Percentiles rank a stretch among this genome's conserved stretches.
Conservation (phyloP, 2,329 filamentous ascomycete genomes). For the Raffaelea arxii region DNA sequence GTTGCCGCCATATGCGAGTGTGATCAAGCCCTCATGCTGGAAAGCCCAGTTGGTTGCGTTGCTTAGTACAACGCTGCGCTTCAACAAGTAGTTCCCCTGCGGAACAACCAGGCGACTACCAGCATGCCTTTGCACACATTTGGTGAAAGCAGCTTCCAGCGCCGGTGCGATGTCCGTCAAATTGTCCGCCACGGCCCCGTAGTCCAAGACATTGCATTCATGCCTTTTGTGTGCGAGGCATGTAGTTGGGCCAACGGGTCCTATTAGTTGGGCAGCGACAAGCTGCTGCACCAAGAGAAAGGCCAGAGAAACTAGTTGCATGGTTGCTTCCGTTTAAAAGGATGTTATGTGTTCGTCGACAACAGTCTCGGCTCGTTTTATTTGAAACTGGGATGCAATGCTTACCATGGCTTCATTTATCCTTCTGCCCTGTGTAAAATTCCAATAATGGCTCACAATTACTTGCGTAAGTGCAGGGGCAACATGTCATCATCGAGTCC, state of each 20-base stretch:
- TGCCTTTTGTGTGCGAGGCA: slow-evolving; percentile 16
- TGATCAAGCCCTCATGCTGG: slow-evolving; percentile 23
- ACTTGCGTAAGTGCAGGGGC: too few species aligned
- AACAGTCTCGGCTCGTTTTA: too few species aligned
- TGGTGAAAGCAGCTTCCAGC: slow-evolving; percentile 17
- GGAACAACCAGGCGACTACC: slow-evolving; percentile 19
- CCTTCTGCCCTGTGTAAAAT: too few species aligned
- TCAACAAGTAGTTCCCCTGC: slow-evolving; percentile 18
- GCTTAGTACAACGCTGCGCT: slow-evolving; percentile 16
- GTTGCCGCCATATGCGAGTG: slow-evolving; percentile 18
- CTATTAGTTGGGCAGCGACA: neutral
- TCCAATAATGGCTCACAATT: too few species aligned
- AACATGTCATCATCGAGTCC: too few species aligned
- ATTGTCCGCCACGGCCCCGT: slow-evolving; percentile 20
- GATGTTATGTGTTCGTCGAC: too few species aligned
- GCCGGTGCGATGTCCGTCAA: slow-evolving; percentile 20
- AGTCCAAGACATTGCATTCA: slow-evolving; percentile 23
- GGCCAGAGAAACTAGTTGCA: too few species aligned
- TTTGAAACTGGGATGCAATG: too few species aligned
- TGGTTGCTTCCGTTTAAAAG: too few species aligned
- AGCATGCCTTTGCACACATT: slow-evolving; percentile 14
- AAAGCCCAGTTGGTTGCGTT: slow-evolving; percentile 24
- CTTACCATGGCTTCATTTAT: too few species aligned
- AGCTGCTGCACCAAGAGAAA: too few species aligned
- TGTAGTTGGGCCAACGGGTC: slow-evolving; percentile 18